These are phyloP conservation scores for Pyricularia grisea DNA, from an alignment of 2,329 filamentous ascomycete species.

Conservation along the genomic window DNA sequence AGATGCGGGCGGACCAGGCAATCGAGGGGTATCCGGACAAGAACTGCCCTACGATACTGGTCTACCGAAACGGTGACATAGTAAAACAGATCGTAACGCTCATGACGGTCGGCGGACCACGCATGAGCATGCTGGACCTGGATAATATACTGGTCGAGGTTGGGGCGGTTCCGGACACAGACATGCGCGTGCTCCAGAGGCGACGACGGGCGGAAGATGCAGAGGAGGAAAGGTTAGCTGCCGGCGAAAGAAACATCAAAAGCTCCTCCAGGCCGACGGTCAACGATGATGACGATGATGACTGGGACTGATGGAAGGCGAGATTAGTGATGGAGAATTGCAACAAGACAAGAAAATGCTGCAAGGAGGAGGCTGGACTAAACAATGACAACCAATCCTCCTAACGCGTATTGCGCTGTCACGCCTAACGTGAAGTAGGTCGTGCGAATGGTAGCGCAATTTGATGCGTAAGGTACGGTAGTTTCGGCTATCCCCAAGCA, in stretches of 20 bases:
- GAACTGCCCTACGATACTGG: slow-evolving; percentile 88
- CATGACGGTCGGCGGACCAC: slow-evolving; percentile 63
- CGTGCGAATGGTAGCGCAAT: neutral
- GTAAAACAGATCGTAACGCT: slow-evolving; percentile 87
- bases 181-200: slow-evolving; percentile 64
- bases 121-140: slow-evolving; percentile 63
- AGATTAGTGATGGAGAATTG: neutral
- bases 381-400: neutral
- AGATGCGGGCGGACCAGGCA: slow-evolving; percentile 84
- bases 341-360: neutral
- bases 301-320: slow-evolving; percentile 17
- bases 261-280: slow-evolving; percentile 14
- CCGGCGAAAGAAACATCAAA: slow-evolving; percentile 27
- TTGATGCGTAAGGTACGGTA: neutral
- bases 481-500: neutral
- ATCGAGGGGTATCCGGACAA: slow-evolving; percentile 94
- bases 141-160: slow-evolving; percentile 75
- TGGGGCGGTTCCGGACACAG: slow-evolving; percentile 68
- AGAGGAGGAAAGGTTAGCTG: slow-evolving; percentile 44
- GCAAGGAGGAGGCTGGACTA: neutral
- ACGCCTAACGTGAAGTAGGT: neutral
- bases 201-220: slow-evolving; percentile 50
- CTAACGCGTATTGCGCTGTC: neutral
- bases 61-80: slow-evolving; percentile 91
- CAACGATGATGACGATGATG: slow-evolving; percentile 18